These are phyloP conservation scores for Puccinia coronata DNA, from an alignment of 1,284 basidiomycete genomes.

Conservation along the genomic window DNA sequence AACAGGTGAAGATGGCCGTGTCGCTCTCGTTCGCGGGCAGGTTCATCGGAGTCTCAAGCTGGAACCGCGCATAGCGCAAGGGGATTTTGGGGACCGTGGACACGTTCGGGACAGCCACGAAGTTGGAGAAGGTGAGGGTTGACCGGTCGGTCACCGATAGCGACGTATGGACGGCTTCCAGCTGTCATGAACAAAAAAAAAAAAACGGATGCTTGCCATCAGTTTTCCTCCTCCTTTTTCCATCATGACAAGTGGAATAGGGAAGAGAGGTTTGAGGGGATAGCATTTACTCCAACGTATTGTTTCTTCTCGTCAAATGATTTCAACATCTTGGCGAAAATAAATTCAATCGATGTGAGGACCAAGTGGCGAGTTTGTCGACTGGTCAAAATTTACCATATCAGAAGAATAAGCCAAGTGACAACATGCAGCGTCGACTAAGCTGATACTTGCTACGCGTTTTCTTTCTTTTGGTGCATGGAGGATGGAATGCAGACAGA, in stretches of 20 bases:
- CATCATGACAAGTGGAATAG: background rate
- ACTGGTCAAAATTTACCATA: background rate
- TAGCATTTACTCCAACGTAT: constrained; percentile 11
- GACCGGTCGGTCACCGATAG: constrained; percentile 10
- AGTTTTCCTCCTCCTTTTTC: background rate
- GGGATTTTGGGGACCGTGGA: background rate
- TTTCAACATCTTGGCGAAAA: constrained; percentile 16
- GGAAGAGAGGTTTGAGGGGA: background rate
- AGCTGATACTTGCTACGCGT: background rate
- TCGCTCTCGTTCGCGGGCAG: background rate
- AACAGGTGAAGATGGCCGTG: constrained; percentile 13
- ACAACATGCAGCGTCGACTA: too few relatives aligned
- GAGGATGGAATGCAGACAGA: background rate
- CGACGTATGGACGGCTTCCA: constrained; percentile 5
- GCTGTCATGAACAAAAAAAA: background rate
- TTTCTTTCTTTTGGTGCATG: background rate
- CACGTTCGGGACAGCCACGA: background rate
- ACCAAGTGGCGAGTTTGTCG: constrained; percentile 11
- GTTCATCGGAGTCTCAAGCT: background rate
- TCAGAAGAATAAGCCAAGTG: background rate
- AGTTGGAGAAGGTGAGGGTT: background rate
- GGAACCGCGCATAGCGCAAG: background rate
- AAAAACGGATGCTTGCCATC: background rate
- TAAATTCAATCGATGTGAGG: constrained; percentile 17
- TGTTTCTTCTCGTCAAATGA: background rate